These are phyloP conservation scores for Cymbomonas tetramitiformis DNA, from an alignment of 139 green algal species.

Conservation along the genomic window DNA sequence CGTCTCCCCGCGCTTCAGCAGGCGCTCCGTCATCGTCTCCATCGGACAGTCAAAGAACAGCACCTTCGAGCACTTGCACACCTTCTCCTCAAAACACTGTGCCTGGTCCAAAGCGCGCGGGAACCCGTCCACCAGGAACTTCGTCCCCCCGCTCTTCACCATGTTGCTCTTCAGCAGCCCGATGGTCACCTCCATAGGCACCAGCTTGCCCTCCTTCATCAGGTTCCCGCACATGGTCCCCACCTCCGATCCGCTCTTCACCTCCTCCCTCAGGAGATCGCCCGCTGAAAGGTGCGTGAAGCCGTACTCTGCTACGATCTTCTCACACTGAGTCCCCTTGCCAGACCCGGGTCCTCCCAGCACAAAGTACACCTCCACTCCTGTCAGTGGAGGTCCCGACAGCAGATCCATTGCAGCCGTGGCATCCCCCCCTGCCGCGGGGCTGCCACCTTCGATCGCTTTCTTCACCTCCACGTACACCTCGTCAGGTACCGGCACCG, in stretches of 20 bases:
- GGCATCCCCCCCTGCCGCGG: background rate
- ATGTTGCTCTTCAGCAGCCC: conserved; percentile 56
- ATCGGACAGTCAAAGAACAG: conserved; percentile 29
- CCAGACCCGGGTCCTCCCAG: background rate
- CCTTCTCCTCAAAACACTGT: conserved; percentile 6
- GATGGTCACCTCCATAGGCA: conserved; percentile 57
- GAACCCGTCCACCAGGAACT: conserved; percentile 34
- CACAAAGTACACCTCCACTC: background rate
- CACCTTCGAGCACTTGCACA: conserved; percentile 17
- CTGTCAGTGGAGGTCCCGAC: background rate
- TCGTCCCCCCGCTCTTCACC: conserved; percentile 30
- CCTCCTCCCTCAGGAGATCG: conserved; percentile 60
- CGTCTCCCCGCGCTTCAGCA: conserved; percentile 42
- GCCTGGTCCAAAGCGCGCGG: conserved; percentile 28
- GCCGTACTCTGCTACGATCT: conserved; percentile 26
- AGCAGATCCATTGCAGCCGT: background rate
- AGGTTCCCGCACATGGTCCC: conserved; percentile 28
- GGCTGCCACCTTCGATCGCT: background rate
- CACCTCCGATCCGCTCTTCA: conserved; percentile 38
- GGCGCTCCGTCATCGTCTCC: conserved; percentile 36
- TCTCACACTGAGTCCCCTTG: background rate
- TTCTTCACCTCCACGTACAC: conserved; percentile 9
- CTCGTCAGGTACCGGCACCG: conserved; percentile 4
- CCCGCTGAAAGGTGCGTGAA: conserved; percentile 34
- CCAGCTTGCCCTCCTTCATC: conserved; percentile 69